Base-by-base conservation (phyloP, 1,139 yeast species). In the Pichia terricola region DNA sequence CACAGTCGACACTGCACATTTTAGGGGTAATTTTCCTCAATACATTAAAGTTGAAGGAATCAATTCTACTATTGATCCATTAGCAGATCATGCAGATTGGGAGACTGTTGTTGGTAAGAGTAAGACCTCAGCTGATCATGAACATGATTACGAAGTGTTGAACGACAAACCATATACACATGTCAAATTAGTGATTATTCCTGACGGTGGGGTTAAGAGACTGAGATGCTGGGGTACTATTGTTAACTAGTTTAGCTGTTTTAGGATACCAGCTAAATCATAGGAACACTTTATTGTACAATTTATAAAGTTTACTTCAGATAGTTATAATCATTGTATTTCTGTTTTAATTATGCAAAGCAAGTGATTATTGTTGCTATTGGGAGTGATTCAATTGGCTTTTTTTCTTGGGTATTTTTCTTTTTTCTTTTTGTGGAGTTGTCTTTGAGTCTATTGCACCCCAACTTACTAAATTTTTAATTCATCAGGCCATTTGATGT, bases 151-250 rank as follows among this genome's bases (percentile, higher is more conserved):
- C 61, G 63, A 62, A 10, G 64, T 71, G 32, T 50, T 44, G 4
- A 39, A 43, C 1, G 54, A 59, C 26, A 56, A 57, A 33, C 45
- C 52, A 1, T 71, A 60, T 54, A 73, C 91, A 5, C 95, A 87
- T 59, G 85, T 87, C 33, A 76, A 80, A 58, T 62, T 89, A 53
- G 79, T 86, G 22, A 83, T 89, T 61, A 83, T 88, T 51, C 97
- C 97, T 31, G 97, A 89, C 59, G 97, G 97, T 43, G 97, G 97
- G 50, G 87, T 88, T 46, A 89, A 89, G 70, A 76, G 97, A 62
- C 66, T 89, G 38, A 75, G 95, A 53, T 91, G 87, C 31, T 75
- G 77, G 58, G 97, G 96, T 35, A 69, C 73, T 25, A 35, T 56
- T 11, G 49, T 36, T 37, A 34, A 40, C 35, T 39, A 31, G 27